phyloP scores from a whole-genome alignment of 2,329 filamentous ascomycete genomes.

The Alternaria ethzedia region DNA sequence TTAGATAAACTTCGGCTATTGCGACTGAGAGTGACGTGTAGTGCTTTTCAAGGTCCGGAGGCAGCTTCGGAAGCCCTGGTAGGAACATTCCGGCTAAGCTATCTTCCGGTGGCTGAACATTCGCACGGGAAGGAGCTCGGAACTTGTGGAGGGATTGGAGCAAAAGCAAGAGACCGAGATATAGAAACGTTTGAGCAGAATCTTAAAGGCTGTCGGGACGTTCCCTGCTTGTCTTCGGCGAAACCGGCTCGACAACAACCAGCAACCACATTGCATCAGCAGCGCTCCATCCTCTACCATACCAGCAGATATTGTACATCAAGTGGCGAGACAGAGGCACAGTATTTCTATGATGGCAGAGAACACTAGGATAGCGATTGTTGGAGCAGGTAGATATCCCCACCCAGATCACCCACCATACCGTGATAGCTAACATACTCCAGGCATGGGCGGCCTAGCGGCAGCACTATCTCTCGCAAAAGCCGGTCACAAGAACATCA shows the following conservation, averaged over 20 bases:
- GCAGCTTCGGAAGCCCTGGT: background rate
- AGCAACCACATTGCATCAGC: background rate
- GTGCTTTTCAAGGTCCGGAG: background rate
- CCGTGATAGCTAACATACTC: slow-evolving; percentile 11
- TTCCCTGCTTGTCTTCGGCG: background rate
- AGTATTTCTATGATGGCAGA: slow-evolving; percentile 32
- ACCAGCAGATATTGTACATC: background rate
- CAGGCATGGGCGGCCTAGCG: slow-evolving; percentile 80
- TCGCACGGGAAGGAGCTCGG: slow-evolving; percentile 1
- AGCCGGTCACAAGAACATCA: slow-evolving; percentile 75
- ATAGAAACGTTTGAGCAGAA: background rate
- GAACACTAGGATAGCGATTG: slow-evolving; percentile 39
- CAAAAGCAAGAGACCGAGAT: background rate
- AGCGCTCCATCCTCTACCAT: background rate
- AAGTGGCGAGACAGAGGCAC: background rate
- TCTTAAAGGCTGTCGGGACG: background rate
- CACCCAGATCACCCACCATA: no score
- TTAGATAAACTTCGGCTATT: background rate
- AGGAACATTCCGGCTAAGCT: slow-evolving; percentile 5
- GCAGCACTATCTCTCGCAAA: slow-evolving; percentile 75
- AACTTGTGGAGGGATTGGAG: slow-evolving; percentile 1
- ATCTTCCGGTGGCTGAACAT: slow-evolving; percentile 7
- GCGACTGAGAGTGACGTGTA: background rate
- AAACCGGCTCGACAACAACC: background rate
- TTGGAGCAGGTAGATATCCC: slow-evolving; percentile 37